Conservation (phyloP, 306 rosid species). For the Sicyos baderoa region DNA sequence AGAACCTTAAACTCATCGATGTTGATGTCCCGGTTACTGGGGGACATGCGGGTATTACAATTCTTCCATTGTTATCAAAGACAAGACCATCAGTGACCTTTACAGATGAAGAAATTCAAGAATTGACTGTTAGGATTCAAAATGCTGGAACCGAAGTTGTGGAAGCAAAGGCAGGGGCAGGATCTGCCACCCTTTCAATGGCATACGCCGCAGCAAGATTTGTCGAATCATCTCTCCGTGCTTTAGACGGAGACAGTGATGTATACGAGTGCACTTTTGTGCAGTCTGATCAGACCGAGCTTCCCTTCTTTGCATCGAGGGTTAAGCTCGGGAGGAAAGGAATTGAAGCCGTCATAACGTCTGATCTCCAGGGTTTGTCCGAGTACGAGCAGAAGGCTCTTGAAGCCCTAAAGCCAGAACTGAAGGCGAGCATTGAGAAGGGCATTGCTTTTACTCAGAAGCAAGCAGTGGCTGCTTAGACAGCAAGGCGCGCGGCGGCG, state of each 20-base stretch:
- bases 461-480: conserved; percentile 54
- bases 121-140: conserved; percentile 77
- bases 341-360: conserved; percentile 63
- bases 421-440: conserved; percentile 86
- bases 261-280: conserved; percentile 83
- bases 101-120: conserved; percentile 61
- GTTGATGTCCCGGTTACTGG: conserved; percentile 95
- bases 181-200: conserved; percentile 97
- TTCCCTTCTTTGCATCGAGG: conserved; percentile 91
- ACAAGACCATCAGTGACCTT: conserved; percentile 65
- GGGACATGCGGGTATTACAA: conserved; percentile 97
- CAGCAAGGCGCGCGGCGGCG: too few relatives aligned
- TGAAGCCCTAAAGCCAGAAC: conserved; percentile 89
- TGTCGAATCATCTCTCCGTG: conserved; percentile 93
- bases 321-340: conserved; percentile 89
- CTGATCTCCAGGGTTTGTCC: conserved; percentile 81
- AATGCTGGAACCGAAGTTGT: conserved; percentile 99
- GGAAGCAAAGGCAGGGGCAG: conserved; percentile 96
- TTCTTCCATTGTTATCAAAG: conserved; percentile 85
- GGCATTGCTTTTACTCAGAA: conserved; percentile 74
- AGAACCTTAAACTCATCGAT: conserved; percentile 82
- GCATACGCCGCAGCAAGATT: conserved; percentile 99
- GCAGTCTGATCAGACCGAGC: conserved; percentile 76
- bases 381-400: conserved; percentile 87
- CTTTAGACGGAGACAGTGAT: conserved; percentile 87